Base-by-base conservation (phyloP, 768 basidiomycete genomes). In the Pulveroboletus sp. region DNA sequence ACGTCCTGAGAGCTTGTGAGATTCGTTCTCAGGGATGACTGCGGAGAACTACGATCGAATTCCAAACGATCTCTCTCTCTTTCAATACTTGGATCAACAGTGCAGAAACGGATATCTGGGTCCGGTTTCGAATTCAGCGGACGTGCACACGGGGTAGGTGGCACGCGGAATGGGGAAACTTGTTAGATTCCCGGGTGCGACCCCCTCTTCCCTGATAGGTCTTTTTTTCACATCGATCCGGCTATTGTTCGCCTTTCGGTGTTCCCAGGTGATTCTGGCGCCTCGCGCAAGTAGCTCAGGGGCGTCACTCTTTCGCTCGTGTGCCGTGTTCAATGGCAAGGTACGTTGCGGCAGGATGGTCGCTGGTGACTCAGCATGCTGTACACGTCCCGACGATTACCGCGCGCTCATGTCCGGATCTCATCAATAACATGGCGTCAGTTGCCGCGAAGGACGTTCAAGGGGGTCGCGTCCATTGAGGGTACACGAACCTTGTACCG, bases 391-490 rank as follows among this genome's bases (percentile, higher is more conserved):
- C 26, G 32, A 27, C 21, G 8, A n/a, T 17, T 5, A 56, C 26
- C 3, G 32, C 12, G 32, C 12, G 12, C 5, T 15, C 14, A n/a
- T 17, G 14, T 39, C 32, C 35, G 42, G 8, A 8, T 32, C 30
- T 15, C 42, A 15, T 9, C n/a, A 26, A 27, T 14, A 24, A 28
- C 39, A 27, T 24, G 6, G 43, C 21, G n/a, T 48, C 17, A 15
- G 26, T 49, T 49, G 30, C 53, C 53, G 46, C 45, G 41, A 55
- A 50, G 24, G 21, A 21, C 33, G 39, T 36, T 26, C 15, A 9
- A 4, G 6, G 6, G 11, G 32, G 21, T 30, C 18, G 18, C 37
- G 24, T 31, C 45, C 21, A 21, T n/a, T 26, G 15, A 31, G n/a
- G 27, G 26, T n/a, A 6, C 32, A 33, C 24, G 35, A 14, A 35